phyloP scores from a whole-genome alignment of 2,329 filamentous ascomycete genomes.

The Calcarisporium arbuscula region DNA sequence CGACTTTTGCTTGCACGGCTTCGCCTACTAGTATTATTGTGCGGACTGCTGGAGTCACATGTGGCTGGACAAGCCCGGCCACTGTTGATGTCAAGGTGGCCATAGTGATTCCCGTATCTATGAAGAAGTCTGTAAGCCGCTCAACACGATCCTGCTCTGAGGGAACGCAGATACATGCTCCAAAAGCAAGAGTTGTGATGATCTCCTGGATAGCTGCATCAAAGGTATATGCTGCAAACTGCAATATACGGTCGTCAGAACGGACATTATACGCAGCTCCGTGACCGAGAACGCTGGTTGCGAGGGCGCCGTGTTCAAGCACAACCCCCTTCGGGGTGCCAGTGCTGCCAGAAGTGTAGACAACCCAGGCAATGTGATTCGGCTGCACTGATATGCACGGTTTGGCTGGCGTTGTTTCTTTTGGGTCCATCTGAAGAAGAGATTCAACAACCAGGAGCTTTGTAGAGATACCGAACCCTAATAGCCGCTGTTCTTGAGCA shows the following conservation, averaged over 20 bases:
- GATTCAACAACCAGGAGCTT: no score
- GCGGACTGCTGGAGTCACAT: constrained; percentile 9
- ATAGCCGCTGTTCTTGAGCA: no score
- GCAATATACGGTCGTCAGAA: constrained; percentile 42
- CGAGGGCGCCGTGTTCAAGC: constrained; percentile 42
- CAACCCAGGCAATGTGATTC: constrained; percentile 13
- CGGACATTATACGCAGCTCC: constrained; percentile 39
- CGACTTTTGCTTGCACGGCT: constrained; percentile 3
- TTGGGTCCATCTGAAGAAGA: no score
- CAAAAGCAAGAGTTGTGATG: constrained; percentile 13
- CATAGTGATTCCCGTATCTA: constrained; percentile 3
- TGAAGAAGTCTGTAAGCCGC: constrained; percentile 6
- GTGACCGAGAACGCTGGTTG: constrained; percentile 43
- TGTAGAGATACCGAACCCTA: no score
- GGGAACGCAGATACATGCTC: constrained; percentile 16
- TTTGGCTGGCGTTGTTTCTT: no score
- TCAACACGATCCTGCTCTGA: constrained; percentile 12
- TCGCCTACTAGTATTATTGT: constrained; percentile 11
- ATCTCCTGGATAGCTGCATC: constrained; percentile 35
- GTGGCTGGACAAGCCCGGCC: constrained; percentile 10
- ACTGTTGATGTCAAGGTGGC: constrained; percentile 14
- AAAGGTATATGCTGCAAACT: constrained; percentile 45
- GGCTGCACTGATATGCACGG: no score
- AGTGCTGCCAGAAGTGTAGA: constrained; percentile 23
- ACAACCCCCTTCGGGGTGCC: constrained; percentile 21